A percentile compares a stretch with the other conserved stretches of the same genome.
phyloP scores from a whole-genome alignment of 345 rosid species.

The Odontarrhena argentea region DNA sequence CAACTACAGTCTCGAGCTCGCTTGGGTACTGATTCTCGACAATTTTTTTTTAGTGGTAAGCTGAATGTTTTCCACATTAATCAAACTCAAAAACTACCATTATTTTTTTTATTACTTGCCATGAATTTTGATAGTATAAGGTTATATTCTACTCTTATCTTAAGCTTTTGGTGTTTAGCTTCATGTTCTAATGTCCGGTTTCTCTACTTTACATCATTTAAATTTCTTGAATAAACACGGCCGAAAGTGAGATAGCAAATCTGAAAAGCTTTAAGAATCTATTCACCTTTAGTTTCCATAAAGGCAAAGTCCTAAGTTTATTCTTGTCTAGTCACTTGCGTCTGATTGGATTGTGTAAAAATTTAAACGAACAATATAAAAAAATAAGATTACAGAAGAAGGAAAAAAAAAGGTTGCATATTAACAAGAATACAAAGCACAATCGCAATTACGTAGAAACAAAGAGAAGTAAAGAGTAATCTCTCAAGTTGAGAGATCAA shows the following conservation, averaged over 20 bases:
- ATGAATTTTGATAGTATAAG: background rate
- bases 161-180: background rate
- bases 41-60: conserved; percentile 89
- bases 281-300: background rate
- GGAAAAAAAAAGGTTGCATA: conserved; percentile 21
- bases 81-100: no score
- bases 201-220: background rate
- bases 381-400: conserved; percentile 8
- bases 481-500: conserved; percentile 28
- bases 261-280: background rate
- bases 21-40: conserved; percentile 97
- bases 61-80: conserved; percentile 26
- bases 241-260: background rate
- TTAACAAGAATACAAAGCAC: conserved; percentile 38
- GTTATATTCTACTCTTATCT: background rate
- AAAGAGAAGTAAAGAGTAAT: conserved; percentile 5
- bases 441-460: background rate
- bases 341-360: conserved; percentile 4
- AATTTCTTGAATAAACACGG: background rate
- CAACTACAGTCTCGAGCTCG: conserved; percentile 83
- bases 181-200: background rate
- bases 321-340: background rate
- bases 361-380: background rate
- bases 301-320: background rate
- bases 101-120: no score